Percentiles rank a stretch among this genome's conserved stretches.
Evolutionary conservation across 495 filamentous ascomycete species (phyloP).

Genomic region (Xylaria scruposa): DNA sequence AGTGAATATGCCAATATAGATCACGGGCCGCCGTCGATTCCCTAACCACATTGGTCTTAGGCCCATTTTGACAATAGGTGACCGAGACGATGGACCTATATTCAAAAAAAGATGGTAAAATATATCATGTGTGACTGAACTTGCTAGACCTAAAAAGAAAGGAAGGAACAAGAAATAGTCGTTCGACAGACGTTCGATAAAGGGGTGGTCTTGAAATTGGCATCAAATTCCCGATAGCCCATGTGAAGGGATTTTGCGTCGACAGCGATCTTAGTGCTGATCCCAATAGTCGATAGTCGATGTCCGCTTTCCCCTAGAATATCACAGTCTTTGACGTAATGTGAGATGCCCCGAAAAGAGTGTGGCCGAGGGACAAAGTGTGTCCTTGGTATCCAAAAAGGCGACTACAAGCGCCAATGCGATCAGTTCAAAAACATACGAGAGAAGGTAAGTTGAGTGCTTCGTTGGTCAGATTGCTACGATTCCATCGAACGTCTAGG

Average conservation of each 20-base stretch:
- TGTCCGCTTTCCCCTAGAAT: not conserved
- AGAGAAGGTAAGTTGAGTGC: conserved; percentile 1
- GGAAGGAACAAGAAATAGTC: not conserved
- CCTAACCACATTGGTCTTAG: not conserved
- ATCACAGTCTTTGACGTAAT: not conserved
- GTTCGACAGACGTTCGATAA: not conserved
- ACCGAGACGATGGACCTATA: not conserved
- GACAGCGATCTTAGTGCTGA: conserved; percentile 19
- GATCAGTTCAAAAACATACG: not conserved
- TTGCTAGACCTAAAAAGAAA: not conserved
- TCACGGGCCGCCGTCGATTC: conserved; percentile 11
- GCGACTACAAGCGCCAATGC: not conserved
- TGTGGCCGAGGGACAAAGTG: not conserved
- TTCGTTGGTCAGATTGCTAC: conserved; percentile 1
- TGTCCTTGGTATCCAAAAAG: not conserved
- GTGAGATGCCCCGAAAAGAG: not conserved
- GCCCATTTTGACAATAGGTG: not conserved
- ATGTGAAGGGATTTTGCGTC: conserved; percentile 13
- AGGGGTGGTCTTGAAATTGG: conserved; percentile 6
- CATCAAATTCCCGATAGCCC: conserved; percentile 2
- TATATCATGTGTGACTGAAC: not conserved
- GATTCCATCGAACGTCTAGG: not conserved
- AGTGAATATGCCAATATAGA: conserved; percentile 4
- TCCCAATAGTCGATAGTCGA: conserved; percentile 18
- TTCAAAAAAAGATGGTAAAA: not conserved